A percentile compares a stretch with the other conserved stretches of the same genome.
phyloP scores from a whole-genome alignment of 768 basidiomycete genomes.

The Gautieria morchelliformis region DNA sequence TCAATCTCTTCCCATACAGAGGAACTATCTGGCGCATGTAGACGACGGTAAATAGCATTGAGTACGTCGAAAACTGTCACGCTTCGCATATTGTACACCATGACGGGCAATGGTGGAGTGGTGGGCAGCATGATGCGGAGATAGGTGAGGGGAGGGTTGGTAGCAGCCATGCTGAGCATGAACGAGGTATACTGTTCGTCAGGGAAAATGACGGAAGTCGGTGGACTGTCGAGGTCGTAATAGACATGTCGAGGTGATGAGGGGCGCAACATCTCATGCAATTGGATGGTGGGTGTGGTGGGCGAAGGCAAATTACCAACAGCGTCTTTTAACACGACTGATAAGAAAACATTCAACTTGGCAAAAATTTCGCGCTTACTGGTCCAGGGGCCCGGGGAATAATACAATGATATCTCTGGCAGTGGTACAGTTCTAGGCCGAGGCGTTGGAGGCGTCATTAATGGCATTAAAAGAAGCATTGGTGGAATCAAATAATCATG shows the following conservation, averaged over 20 bases:
- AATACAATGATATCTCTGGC: background rate
- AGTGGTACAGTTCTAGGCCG: conserved; percentile 4
- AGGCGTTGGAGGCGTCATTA: conserved; percentile 1
- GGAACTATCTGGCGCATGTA: background rate
- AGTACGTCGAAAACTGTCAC: conserved; percentile 6
- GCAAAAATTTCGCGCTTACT: background rate
- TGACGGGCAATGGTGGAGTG: background rate
- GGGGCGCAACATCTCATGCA: background rate
- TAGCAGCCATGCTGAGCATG: background rate
- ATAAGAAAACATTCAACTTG: background rate
- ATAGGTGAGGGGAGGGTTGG: background rate
- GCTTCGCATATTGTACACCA: background rate
- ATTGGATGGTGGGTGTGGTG: background rate
- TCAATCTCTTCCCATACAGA: conserved; percentile 5
- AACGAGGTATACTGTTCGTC: background rate
- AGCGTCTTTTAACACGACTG: background rate
- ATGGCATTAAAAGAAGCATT: background rate
- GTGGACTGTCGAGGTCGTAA: background rate
- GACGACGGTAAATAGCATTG: background rate
- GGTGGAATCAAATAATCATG: background rate
- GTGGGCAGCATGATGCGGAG: conserved; percentile 3
- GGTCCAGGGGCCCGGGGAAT: background rate
- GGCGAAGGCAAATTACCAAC: background rate
- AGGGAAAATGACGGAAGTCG: background rate
- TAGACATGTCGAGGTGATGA: background rate